Conservation (phyloP, 805 yeast species). For the Saitoella complicata region DNA sequence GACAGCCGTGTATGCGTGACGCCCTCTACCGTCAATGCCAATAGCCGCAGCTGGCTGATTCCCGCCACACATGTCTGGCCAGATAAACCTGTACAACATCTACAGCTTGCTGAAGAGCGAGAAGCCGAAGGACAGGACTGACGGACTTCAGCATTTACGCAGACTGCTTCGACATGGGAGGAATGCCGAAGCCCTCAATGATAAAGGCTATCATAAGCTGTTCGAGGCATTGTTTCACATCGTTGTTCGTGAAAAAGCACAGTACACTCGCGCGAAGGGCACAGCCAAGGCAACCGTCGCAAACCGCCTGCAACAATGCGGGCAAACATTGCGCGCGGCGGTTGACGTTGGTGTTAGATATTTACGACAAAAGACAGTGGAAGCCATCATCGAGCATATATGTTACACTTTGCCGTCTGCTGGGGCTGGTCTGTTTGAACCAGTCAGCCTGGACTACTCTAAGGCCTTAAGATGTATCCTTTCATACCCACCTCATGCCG, state of each 20-base stretch:
- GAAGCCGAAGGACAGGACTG: too few species aligned
- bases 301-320: conserved; percentile 4
- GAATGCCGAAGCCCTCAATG: conserved; percentile 3
- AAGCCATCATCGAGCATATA: conserved; percentile 8
- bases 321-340: conserved; percentile 4
- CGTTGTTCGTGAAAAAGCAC: conserved; percentile 6
- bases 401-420: conserved; percentile 2
- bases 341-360: conserved; percentile 6
- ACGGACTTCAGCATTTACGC: too few species aligned
- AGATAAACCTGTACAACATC: too few species aligned
- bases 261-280: conserved; percentile 3
- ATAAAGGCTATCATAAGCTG: conserved; percentile 8
- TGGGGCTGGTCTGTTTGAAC: conserved; percentile 7
- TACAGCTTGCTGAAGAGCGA: too few species aligned
- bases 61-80: too few species aligned
- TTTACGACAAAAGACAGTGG: conserved; percentile 6
- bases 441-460: conserved; percentile 10
- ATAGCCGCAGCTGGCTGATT: too few species aligned
- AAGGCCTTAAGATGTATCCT: conserved; percentile 8
- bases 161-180: too few species aligned
- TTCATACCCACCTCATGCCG: conserved; percentile 12
- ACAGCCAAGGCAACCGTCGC: not conserved
- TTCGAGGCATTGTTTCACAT: conserved; percentile 7
- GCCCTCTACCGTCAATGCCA: too few species aligned
- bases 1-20: too few species aligned